Base-by-base conservation (phyloP, 1,284 basidiomycete species). In the Papiliotrema terrestris region DNA sequence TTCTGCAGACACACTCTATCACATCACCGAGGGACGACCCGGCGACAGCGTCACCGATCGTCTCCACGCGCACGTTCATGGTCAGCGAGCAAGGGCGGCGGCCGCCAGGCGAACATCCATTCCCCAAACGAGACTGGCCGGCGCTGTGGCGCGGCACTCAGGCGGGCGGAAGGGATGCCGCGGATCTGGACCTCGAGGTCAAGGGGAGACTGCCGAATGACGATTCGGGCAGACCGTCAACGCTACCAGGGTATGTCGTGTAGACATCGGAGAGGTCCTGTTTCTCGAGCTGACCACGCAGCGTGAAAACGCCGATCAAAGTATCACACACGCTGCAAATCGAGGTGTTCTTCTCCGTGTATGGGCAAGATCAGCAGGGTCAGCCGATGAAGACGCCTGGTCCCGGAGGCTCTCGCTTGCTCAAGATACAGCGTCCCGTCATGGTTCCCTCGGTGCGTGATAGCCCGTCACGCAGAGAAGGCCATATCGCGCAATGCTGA, bases 301-400 rank as follows among this genome's bases (percentile, higher is more conserved):
- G 71, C 13, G 64, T 68, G 23, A 53, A 61, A 19, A 69, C 71
- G 3, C 73, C 73, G 1, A 65, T 74, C 38, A 46, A 54, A 14
- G 63, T 72, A 2, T 51, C 63, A 1, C 73, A 74, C 51, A 32
- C 58, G 25, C 59, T 74, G 4, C 52, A 66, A 13, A 38, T 65
- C 6, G 66, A 73, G 36, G 58, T 74, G 3, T 72, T 56, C 58
- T 74, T 73, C 56, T 64, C 70, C 1, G 57, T 74, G 2, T 59
- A 62, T n/a, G 65, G 65, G 29, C 62, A 71, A 54, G 62, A 65
- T 17, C 52, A 63, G 20, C 8, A 19, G 0, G 67, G 66, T 11
- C 45, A 49, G 19, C 39, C 48, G 9, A 45, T 68, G 32, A 37
- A 44, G 17, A 35, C 36, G 2, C 61, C 59, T 8, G 65, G 59